Evolutionary conservation across 148 eudicot species (phyloP).

Genomic region (Drosera capensis): DNA sequence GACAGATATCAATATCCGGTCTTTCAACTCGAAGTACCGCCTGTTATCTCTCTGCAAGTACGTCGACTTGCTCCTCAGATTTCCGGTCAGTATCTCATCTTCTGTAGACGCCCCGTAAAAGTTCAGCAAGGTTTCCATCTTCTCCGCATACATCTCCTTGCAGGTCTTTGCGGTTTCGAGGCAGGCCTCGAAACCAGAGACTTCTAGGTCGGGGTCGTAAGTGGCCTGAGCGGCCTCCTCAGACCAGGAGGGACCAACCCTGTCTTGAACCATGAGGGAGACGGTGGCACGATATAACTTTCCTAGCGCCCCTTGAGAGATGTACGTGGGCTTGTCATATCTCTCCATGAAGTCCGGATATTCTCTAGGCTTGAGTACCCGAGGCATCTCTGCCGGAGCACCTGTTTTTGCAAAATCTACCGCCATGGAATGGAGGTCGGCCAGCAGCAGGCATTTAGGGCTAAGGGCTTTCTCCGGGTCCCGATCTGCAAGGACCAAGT

Average conservation of each 20-base stretch:
- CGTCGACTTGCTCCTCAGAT: conserved; percentile 31
- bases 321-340: conserved; percentile 53
- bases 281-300: conserved; percentile 67
- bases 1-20: conserved; percentile 52
- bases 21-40: conserved; percentile 57
- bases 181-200: conserved; percentile 47
- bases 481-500: conserved; percentile 76
- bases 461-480: conserved; percentile 78
- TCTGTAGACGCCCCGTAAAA: conserved; percentile 62
- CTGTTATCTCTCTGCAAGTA: conserved; percentile 69
- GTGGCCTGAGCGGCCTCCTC: conserved; percentile 27
- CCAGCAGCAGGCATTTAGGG: conserved; percentile 58
- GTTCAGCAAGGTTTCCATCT: conserved; percentile 35
- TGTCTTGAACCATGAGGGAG: conserved; percentile 13
- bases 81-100: conserved; percentile 74
- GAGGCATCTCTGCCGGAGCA: conserved; percentile 92
- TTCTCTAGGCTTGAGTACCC: conserved; percentile 53
- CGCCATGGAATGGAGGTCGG: conserved; percentile 93
- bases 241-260: conserved; percentile 18
- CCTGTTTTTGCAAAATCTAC: conserved; percentile 96
- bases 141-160: conserved; percentile 66
- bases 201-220: conserved; percentile 54
- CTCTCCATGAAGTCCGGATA: conserved; percentile 96
- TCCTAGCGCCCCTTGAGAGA: conserved; percentile 56
- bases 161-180: conserved; percentile 36